Base-by-base conservation (phyloP, 352 stramenopile species). In the Elongisporangium senticosum region DNA sequence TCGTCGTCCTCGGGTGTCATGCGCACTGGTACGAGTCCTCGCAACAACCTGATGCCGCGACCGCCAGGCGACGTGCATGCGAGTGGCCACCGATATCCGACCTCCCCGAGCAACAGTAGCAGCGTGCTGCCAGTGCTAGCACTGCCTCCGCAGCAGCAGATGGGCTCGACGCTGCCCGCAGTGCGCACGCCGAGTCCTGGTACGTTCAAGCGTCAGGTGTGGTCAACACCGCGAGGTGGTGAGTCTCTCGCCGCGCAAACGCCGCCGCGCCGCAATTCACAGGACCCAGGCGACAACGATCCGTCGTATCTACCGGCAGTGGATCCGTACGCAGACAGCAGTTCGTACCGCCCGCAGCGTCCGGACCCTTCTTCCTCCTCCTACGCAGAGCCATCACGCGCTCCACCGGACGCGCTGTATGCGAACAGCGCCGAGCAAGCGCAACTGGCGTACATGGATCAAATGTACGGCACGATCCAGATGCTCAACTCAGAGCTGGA, bases 381-480 rank as follows among this genome's bases (percentile, higher is more conserved):
- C 53, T 2, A 59, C 21, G 52, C 67, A 63, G 23, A 59, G 17
- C 8, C 7, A 17, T 21, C 49, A 0, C 63, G 51, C 13, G 21
- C 49, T 10, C 6, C 51, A 26, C 48, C 67, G 2, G 56, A 61
- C 8, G 19, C 49, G 13, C 40, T 64, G 11, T 66, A 63, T 28
- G 43, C 56, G 4, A 58, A 56, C 11, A 62, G 67, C 7, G 68
- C 67, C 10, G 62, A 84, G 51, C 68, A 74, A 19, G 60, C 59
- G 3, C 77, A 90, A 28, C 67, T 86, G 24, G 66, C 65, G 17
- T 86, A 86, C 55, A 90, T 90, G 80, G 77, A 90, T 52, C 67
- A 87, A 49, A 88, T 90, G 72, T 83, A 86, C 63, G 73, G 58
- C 19, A 82, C 71, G 3, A 86, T 90, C 56, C 75, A 78, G 58